Conservation (phyloP, 164 flowering plant species). For the Stephania japonica region DNA sequence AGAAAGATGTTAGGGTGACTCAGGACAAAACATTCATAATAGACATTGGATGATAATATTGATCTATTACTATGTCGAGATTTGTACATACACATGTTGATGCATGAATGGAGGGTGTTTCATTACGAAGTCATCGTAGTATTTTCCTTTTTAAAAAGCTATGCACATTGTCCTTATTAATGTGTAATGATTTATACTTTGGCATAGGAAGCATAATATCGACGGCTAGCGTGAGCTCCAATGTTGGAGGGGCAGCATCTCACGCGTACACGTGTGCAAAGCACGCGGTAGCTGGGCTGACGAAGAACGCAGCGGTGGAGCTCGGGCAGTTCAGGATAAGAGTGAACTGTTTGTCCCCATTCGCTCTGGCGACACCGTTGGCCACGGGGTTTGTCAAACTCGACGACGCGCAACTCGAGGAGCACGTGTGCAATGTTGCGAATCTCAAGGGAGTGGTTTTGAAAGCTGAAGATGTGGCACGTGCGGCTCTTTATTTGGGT, state of each 20-base stretch:
- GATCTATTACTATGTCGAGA: no score
- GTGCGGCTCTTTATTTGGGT: constrained; percentile 18
- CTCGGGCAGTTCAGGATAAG: constrained; percentile 37
- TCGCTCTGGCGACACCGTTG: constrained; percentile 15
- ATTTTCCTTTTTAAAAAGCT: no score
- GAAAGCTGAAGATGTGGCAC: constrained; percentile 17
- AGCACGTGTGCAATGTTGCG: background rate
- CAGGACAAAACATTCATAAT: no score
- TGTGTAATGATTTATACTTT: no score
- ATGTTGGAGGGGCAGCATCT: constrained; percentile 26
- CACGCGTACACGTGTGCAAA: constrained; percentile 40
- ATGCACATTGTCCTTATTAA: no score
- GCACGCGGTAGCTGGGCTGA: constrained; percentile 39
- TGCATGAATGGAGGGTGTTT: no score
- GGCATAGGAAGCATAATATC: constrained; percentile 29
- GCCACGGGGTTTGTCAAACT: constrained; percentile 12
- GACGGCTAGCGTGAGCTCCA: constrained; percentile 23
- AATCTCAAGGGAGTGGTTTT: constrained; percentile 19
- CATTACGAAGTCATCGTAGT: no score
- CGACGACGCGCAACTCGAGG: constrained; percentile 13
- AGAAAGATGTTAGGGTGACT: no score
- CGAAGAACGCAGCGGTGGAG: constrained; percentile 33
- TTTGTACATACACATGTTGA: no score
- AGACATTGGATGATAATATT: no score
- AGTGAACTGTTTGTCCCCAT: constrained; percentile 43